Evolutionary conservation across 495 filamentous ascomycete species (phyloP).

Genomic region (Xylaria scruposa): DNA sequence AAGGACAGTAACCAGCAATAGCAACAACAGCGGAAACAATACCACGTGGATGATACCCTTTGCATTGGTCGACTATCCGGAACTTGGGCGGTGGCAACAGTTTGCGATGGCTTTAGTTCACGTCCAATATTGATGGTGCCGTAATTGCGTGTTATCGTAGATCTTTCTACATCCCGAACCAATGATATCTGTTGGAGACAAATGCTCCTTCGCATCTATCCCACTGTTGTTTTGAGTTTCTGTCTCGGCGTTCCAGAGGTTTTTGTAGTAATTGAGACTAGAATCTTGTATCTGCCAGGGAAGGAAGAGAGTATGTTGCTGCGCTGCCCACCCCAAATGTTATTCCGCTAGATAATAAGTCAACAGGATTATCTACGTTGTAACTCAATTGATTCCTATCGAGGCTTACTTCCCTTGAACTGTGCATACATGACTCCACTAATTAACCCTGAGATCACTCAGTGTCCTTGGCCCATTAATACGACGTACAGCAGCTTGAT

Average conservation of each 20-base stretch:
- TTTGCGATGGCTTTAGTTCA: background rate
- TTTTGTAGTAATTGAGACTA: background rate
- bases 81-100: background rate
- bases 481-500: background rate
- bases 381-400: background rate
- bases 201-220: background rate
- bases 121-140: background rate
- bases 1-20: background rate
- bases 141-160: background rate
- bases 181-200: background rate
- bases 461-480: background rate
- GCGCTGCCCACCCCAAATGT: background rate
- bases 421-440: background rate
- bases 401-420: background rate
- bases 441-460: too few relatives aligned
- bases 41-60: background rate
- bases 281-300: background rate
- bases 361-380: background rate
- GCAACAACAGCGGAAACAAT: background rate
- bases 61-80: background rate
- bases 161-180: background rate
- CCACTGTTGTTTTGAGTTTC: background rate
- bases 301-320: background rate
- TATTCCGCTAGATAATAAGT: background rate
- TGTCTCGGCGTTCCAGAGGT: background rate